Percentiles rank a stretch among this genome's conserved stretches.
Evolutionary conservation across 2,329 filamentous ascomycete species (phyloP).

Genomic region (Sporothrix dimorphospora): DNA sequence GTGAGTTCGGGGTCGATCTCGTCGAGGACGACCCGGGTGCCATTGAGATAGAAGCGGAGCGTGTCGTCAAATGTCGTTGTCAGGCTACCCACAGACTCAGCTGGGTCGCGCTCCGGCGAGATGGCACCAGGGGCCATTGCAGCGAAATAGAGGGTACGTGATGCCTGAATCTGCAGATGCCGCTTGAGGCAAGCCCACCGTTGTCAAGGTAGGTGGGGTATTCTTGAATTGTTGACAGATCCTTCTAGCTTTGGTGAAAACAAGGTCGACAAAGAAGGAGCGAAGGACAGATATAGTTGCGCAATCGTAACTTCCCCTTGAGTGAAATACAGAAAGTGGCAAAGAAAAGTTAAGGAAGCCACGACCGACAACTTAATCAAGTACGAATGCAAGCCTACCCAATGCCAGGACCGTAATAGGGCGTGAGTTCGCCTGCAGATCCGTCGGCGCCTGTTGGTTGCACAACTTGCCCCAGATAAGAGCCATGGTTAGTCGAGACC

Average conservation of each 20-base stretch:
- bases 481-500: constrained; percentile 2
- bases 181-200: neutral
- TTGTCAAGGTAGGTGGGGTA: neutral
- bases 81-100: constrained; percentile 52
- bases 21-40: constrained; percentile 84
- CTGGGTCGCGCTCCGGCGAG: constrained; percentile 46
- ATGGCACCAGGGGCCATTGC: constrained; percentile 61
- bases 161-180: neutral
- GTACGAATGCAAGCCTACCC: neutral
- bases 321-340: neutral
- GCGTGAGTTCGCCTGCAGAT: neutral
- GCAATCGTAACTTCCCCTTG: neutral
- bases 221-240: neutral
- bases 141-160: neutral
- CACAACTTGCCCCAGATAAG: constrained; percentile 13
- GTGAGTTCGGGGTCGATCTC: constrained; percentile 90
- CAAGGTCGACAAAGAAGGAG: neutral
- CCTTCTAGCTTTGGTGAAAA: neutral
- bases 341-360: constrained; percentile 7
- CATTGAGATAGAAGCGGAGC: constrained; percentile 91
- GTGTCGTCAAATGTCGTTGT: constrained; percentile 84
- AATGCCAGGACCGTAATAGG: neutral
- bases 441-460: constrained; percentile 2
- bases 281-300: neutral
- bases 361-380: neutral